phyloP scores from a whole-genome alignment of 345 rosid species.

The Populus euphratica region DNA sequence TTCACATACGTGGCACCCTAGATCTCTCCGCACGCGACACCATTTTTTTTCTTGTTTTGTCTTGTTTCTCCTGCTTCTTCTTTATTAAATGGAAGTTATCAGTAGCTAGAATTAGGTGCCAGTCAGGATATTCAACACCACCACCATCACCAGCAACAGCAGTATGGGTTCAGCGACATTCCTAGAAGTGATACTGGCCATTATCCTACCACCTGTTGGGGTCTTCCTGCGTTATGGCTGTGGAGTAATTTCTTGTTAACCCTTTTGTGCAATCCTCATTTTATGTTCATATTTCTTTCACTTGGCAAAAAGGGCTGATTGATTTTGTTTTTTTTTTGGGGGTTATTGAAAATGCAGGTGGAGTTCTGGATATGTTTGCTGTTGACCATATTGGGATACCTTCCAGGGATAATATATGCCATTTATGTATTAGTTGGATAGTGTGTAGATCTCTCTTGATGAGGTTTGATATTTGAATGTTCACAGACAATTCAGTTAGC shows the following conservation, averaged over 20 bases:
- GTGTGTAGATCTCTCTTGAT: neutral
- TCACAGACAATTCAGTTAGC: neutral
- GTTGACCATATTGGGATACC: slow-evolving; percentile 69
- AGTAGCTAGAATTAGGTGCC: neutral
- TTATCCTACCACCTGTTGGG: slow-evolving; percentile 85
- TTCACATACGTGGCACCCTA: slow-evolving; percentile 4
- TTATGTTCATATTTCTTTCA: neutral
- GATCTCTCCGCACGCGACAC: neutral
- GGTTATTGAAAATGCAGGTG: slow-evolving; percentile 42
- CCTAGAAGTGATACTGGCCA: slow-evolving; percentile 75
- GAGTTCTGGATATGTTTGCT: slow-evolving; percentile 86
- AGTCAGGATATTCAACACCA: neutral
- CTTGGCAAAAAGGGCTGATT: neutral
- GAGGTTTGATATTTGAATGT: neutral
- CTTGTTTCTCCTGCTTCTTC: neutral
- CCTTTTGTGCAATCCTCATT: neutral
- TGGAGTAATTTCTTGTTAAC: slow-evolving; percentile 44
- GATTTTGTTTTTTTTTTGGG: neutral
- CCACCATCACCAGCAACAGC: neutral
- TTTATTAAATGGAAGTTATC: neutral
- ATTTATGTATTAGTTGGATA: slow-evolving; percentile 74
- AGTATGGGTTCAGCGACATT: slow-evolving; percentile 80
- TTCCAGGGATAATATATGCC: slow-evolving; percentile 89
- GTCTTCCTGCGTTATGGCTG: slow-evolving; percentile 92
- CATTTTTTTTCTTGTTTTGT: neutral